Evolutionary conservation across 2,329 filamentous ascomycete genomes (phyloP).

Genomic region (Seiridium unicorne): DNA sequence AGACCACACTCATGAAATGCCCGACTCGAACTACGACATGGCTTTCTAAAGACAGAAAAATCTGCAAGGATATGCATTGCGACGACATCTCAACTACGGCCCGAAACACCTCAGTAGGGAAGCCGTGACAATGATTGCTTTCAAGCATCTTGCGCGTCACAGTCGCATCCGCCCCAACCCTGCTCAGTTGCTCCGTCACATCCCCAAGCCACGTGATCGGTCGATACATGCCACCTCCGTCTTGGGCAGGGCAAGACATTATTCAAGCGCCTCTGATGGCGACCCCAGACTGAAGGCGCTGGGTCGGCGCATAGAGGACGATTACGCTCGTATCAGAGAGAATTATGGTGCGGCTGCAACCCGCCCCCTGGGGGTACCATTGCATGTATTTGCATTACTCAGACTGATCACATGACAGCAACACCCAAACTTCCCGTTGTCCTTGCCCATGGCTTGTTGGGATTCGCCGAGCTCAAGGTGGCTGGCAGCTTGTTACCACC

Average conservation of each 20-base stretch:
- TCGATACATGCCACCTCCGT: not conserved
- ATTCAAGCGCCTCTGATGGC: slow-evolving; percentile 17
- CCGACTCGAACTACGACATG: not conserved
- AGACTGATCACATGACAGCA: slow-evolving; percentile 30
- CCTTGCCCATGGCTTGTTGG: slow-evolving; percentile 63
- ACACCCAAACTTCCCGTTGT: slow-evolving; percentile 62
- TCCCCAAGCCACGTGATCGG: not conserved
- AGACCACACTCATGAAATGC: not conserved
- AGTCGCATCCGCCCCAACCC: not conserved
- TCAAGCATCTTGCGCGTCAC: not conserved
- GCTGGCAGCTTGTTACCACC: slow-evolving; percentile 48
- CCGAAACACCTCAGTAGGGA: not conserved
- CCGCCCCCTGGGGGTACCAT: not conserved
- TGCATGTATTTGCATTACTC: not conserved
- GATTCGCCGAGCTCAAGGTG: slow-evolving; percentile 58
- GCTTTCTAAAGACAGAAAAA: not conserved
- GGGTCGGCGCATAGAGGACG: slow-evolving; percentile 41
- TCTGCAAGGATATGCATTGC: not conserved
- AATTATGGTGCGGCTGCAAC: slow-evolving; percentile 37
- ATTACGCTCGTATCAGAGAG: slow-evolving; percentile 43
- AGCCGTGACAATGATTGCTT: not conserved
- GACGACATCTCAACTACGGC: not conserved
- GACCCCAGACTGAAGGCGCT: slow-evolving; percentile 41
- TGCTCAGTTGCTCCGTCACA: not conserved
- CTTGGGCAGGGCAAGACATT: not conserved